Base-by-base conservation (phyloP, 768 basidiomycete species). In the Galerina sulciceps region DNA sequence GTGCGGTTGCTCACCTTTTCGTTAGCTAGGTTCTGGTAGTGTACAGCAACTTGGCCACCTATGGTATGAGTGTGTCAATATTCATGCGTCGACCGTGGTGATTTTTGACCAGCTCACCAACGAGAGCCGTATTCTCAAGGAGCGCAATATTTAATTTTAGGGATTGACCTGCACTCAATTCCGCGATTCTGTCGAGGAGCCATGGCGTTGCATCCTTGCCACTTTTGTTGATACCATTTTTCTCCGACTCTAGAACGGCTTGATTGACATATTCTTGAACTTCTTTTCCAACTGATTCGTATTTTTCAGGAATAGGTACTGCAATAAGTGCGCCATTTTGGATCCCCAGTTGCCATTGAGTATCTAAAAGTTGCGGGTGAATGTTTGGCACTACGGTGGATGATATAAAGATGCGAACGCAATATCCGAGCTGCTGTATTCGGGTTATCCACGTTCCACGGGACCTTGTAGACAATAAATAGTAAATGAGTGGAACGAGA, bases 151-250 rank as follows among this genome's bases (percentile, higher is more conserved):
- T 97, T 81, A 76, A 71, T 8, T 80, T 76, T 51, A 97, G 75
- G 5, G 93, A 94, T 59, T 79, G 79, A 2, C 94, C 94, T 34
- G 82, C 68, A 0, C 91, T 94, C 47, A 99, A 78, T 69, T 96
- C 90, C 14, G 82, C 82, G 1, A 99, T 88, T 31, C 96, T 86
- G 43, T 81, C 79, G 31, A 99, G 78, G 10, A 99, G 77, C 96
- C 96, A 99, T 6, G 97, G 97, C 1, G 97, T 99, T 6, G 85
- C 94, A 59, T 94, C 91, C 65, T 97, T 98, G 2, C 97, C 97
- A 15, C 81, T 77, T 65, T 79, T 85, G 66, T 83, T 89, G 45
- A 96, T 77, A 2, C 95, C 94, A 61, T 88, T 89, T 57, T 83
- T 81, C 60, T 92, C 88, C 4, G 92, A 90, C 74, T 99, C 96